Conservation (phyloP, 1,284 basidiomycete genomes). For the Tausonia pullulans region DNA sequence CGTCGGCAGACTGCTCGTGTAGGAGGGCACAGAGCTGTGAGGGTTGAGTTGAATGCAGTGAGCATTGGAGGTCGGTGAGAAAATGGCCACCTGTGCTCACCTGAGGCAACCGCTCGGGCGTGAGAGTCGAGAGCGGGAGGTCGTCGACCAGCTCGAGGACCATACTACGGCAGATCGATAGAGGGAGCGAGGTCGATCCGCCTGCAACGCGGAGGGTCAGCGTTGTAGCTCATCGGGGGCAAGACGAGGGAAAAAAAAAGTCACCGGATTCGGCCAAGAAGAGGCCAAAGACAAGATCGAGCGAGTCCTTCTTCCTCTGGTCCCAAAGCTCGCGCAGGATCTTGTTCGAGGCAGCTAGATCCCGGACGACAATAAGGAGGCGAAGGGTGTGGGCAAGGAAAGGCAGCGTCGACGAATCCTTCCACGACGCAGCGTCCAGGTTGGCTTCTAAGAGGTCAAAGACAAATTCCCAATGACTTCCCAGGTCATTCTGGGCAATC, state of each 20-base stretch:
- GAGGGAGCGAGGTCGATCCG: constrained; percentile 43
- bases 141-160: constrained; percentile 56
- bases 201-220: constrained; percentile 22
- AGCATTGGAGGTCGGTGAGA: not conserved
- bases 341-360: constrained; percentile 62
- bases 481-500: constrained; percentile 75
- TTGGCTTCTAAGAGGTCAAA: constrained; percentile 83
- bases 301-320: constrained; percentile 43
- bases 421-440: constrained; percentile 60
- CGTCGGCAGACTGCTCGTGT: constrained; percentile 50
- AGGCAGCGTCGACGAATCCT: constrained; percentile 49
- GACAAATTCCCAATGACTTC: constrained; percentile 83
- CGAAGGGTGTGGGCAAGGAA: constrained; percentile 56
- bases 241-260: constrained; percentile 20
- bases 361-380: constrained; percentile 57
- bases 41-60: not conserved
- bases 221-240: constrained; percentile 25
- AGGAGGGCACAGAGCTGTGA: constrained; percentile 62
- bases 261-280: constrained; percentile 46
- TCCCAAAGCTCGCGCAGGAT: constrained; percentile 58
- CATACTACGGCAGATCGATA: constrained; percentile 53
- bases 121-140: constrained; percentile 52
- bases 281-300: constrained; percentile 50
- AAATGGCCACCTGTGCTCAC: constrained; percentile 31
- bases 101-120: constrained; percentile 51